Percentiles rank a stretch among this genome's conserved stretches.
Conservation (phyloP, 2,329 filamentous ascomycete species). For the Alternaria dauci region DNA sequence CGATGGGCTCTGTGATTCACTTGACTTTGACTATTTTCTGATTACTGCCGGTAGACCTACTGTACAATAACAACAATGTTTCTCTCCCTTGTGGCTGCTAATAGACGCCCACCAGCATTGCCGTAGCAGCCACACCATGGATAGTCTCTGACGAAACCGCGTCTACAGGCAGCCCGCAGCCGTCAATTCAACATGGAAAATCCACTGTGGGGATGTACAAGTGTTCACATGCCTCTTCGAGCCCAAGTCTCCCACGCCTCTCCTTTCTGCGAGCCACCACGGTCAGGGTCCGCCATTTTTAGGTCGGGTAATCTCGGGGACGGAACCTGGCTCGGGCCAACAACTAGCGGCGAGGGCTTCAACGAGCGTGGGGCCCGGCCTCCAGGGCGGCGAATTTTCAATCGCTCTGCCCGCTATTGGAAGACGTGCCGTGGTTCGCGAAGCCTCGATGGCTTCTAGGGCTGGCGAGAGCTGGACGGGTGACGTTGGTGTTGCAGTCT, state of each 20-base stretch:
- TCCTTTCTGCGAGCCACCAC: slow-evolving; percentile 16
- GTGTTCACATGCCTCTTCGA: slow-evolving; percentile 35
- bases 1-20: not conserved
- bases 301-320: slow-evolving; percentile 31
- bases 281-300: slow-evolving; percentile 28
- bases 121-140: slow-evolving; percentile 31
- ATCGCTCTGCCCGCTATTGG: slow-evolving; percentile 25
- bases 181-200: slow-evolving; percentile 19
- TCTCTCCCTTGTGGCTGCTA: not conserved
- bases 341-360: slow-evolving; percentile 21
- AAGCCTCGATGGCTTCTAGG: slow-evolving; percentile 15
- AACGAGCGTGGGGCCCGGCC: slow-evolving; percentile 23
- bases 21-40: accelerated
- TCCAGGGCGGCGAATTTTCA: slow-evolving; percentile 29
- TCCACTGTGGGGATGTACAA: slow-evolving; percentile 31
- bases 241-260: slow-evolving; percentile 17
- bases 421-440: slow-evolving; percentile 20
- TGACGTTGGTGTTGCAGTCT: not conserved
- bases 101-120: slow-evolving; percentile 23
- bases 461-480: not conserved
- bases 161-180: slow-evolving; percentile 21
- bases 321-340: slow-evolving; percentile 23
- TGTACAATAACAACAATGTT: not conserved
- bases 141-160: slow-evolving; percentile 21
- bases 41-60: not conserved